Percentiles rank a stretch among this genome's conserved stretches.
These are phyloP conservation scores for Trametes coccinea DNA, from an alignment of 768 basidiomycete genomes.

Conservation along the genomic window DNA sequence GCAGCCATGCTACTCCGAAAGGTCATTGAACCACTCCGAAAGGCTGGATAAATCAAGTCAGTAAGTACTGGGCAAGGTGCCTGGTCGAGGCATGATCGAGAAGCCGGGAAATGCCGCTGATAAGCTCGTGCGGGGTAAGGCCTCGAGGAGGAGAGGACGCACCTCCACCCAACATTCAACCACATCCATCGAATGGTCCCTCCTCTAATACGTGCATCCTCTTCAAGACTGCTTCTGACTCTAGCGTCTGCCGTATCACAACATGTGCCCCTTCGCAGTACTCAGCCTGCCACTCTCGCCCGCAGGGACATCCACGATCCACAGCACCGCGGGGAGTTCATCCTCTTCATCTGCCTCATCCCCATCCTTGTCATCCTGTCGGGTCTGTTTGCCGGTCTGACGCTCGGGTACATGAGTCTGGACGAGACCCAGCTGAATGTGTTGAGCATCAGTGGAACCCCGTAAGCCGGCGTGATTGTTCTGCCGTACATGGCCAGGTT, in stretches of 20 bases:
- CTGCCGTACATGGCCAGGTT: slow-evolving; percentile 10
- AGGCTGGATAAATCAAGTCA: neutral
- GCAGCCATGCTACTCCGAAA: too few relatives aligned
- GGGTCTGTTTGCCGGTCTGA: slow-evolving; percentile 89
- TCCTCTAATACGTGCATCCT: slow-evolving; percentile 23
- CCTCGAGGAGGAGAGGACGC: slow-evolving; percentile 6
- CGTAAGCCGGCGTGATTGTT: slow-evolving; percentile 46
- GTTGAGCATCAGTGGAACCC: slow-evolving; percentile 78
- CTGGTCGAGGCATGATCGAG: slow-evolving; percentile 6
- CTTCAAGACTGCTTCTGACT: slow-evolving; percentile 29
- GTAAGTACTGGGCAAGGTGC: neutral
- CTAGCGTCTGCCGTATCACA: slow-evolving; percentile 29
- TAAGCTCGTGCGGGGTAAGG: slow-evolving; percentile 22
- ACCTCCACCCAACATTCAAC: slow-evolving; percentile 11
- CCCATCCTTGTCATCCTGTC: slow-evolving; percentile 81
- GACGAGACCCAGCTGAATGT: slow-evolving; percentile 93
- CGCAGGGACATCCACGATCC: slow-evolving; percentile 32
- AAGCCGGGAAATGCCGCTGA: slow-evolving; percentile 8
- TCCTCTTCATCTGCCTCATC: slow-evolving; percentile 60
- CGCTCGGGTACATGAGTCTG: slow-evolving; percentile 89
- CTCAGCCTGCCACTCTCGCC: slow-evolving; percentile 22
- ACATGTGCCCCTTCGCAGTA: slow-evolving; percentile 25
- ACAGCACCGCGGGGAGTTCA: slow-evolving; percentile 32
- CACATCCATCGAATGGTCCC: slow-evolving; percentile 32
- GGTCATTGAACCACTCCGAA: neutral